These are phyloP conservation scores for Neonectria sp. DNA, from an alignment of 2,329 filamentous ascomycete species.

Conservation along the genomic window DNA sequence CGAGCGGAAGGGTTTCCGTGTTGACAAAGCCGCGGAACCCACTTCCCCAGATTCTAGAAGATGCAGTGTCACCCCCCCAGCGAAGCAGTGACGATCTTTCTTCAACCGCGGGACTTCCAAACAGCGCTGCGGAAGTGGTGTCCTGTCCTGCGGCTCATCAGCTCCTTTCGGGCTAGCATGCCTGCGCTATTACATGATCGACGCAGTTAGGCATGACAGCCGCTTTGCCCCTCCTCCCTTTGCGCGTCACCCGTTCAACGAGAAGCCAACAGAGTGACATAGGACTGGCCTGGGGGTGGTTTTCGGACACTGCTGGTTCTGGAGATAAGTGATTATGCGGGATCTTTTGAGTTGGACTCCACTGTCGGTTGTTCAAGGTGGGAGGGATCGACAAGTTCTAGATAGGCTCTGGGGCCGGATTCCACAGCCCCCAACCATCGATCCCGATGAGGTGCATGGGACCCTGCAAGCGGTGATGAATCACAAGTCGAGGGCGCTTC, in stretches of 20 bases:
- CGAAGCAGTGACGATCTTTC: conserved; percentile 7
- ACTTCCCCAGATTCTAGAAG: conserved; percentile 10
- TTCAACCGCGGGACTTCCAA: not conserved
- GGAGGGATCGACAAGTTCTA: conserved; percentile 30
- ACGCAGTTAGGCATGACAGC: conserved; percentile 2
- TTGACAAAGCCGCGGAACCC: conserved; percentile 8
- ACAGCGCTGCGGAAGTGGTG: not conserved
- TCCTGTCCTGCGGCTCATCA: conserved; percentile 18
- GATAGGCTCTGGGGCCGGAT: conserved; percentile 28
- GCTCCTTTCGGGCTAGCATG: conserved; percentile 3
- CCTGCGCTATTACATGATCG: conserved; percentile 15
- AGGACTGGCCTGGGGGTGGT: not conserved
- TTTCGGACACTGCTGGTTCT: not conserved
- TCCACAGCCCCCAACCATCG: conserved; percentile 14
- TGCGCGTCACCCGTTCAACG: not conserved
- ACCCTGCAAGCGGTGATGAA: conserved; percentile 20
- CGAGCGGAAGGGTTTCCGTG: conserved; percentile 22
- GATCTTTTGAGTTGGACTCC: conserved; percentile 29
- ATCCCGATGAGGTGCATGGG: conserved; percentile 28
- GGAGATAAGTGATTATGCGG: conserved; percentile 23
- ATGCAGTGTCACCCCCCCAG: conserved; percentile 6
- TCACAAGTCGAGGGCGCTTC: conserved; percentile 19
- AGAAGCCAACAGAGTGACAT: not conserved
- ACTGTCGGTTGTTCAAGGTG: conserved; percentile 24
- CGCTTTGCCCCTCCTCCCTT: not conserved